Conservation (phyloP, 1,284 basidiomycete species). For the Somion occarium region DNA sequence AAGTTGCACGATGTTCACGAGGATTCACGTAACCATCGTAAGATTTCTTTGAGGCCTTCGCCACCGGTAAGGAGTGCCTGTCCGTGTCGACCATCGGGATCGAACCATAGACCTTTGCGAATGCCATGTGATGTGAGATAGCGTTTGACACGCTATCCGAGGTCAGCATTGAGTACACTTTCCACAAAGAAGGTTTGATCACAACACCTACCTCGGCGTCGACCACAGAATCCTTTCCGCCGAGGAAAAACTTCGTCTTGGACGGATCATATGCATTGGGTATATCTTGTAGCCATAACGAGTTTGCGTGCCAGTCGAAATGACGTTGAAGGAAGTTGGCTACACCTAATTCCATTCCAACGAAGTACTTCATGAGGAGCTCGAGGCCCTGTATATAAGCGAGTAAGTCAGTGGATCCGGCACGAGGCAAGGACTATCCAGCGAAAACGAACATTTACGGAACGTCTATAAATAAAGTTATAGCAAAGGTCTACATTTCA, state of each 20-base stretch:
- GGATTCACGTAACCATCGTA: slow-evolving; percentile 53
- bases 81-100: slow-evolving; percentile 68
- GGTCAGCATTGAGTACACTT: too few species aligned
- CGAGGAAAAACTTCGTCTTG: slow-evolving; percentile 68
- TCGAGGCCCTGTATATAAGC: slow-evolving; percentile 72
- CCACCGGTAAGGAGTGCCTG: slow-evolving; percentile 60
- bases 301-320: slow-evolving; percentile 87
- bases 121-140: slow-evolving; percentile 79
- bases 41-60: slow-evolving; percentile 50
- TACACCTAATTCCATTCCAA: slow-evolving; percentile 80
- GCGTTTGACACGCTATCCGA: slow-evolving; percentile 62
- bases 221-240: slow-evolving; percentile 77
- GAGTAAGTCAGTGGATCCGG: too few species aligned
- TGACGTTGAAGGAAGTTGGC: slow-evolving; percentile 81
- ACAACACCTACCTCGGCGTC: slow-evolving; percentile 52
- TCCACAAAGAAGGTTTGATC: neutral
- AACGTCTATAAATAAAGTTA: slow-evolving; percentile 78
- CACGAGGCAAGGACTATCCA: too few species aligned
- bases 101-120: slow-evolving; percentile 63
- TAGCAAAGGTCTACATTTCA: slow-evolving; percentile 87
- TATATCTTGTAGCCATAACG: slow-evolving; percentile 86
- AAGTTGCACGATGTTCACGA: neutral
- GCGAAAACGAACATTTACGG: too few species aligned
- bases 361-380: slow-evolving; percentile 81
- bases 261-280: slow-evolving; percentile 63